These are phyloP conservation scores for Aspergillus novoparasiticus DNA, from an alignment of 2,329 filamentous ascomycete genomes.

Conservation along the genomic window DNA sequence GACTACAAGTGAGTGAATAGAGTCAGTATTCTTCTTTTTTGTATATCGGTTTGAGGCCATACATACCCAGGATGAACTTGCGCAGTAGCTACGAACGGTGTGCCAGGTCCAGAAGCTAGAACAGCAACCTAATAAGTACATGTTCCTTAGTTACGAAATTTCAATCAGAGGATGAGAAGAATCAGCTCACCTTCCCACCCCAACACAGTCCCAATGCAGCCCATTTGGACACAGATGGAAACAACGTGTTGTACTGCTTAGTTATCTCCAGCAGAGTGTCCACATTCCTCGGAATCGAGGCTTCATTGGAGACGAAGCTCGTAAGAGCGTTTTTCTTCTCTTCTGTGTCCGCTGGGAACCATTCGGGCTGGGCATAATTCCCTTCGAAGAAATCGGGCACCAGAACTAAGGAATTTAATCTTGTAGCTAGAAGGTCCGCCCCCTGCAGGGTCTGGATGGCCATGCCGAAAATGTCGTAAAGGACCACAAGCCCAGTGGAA, in stretches of 20 bases:
- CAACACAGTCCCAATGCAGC: conserved; percentile 69
- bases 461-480: conserved; percentile 68
- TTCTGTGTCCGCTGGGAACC: conserved; percentile 64
- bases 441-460: conserved; percentile 71
- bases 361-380: conserved; percentile 38
- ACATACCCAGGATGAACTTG: conserved; percentile 41
- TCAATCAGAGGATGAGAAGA: not conserved
- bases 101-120: conserved; percentile 52
- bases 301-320: conserved; percentile 57
- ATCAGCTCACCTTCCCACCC: conserved; percentile 66
- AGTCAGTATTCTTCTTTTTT: not conserved
- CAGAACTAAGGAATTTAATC: conserved; percentile 44
- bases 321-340: conserved; percentile 64
- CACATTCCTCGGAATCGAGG: conserved; percentile 30
- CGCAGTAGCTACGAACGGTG: conserved; percentile 52
- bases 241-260: conserved; percentile 54
- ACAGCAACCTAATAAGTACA: conserved; percentile 26
- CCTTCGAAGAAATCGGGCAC: conserved; percentile 51
- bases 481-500: conserved; percentile 60
- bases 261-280: conserved; percentile 37
- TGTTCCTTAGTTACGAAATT: not conserved
- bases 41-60: not conserved
- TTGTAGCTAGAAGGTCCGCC: conserved; percentile 56
- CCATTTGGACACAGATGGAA: conserved; percentile 60
- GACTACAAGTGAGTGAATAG: conserved; percentile 10